Evolutionary conservation across 176 grass and related monocot genomes (phyloP), one percentile per base, ranked within the genome.

Genomic region (Elaeis guineensis): DNA sequence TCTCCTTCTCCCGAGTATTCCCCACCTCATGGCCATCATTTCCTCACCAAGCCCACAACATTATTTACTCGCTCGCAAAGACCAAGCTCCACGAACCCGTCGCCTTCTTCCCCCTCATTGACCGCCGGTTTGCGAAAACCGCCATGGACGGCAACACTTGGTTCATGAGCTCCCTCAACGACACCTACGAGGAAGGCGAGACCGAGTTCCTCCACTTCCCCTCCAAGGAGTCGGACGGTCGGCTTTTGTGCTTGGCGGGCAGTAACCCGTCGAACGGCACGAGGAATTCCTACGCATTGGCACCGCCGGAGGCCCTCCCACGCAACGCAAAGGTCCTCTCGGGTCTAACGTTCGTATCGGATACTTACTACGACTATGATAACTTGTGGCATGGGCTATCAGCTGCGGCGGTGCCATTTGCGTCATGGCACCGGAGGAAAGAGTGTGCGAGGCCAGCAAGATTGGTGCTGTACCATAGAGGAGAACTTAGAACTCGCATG

Each of bases 111-210:
- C 64, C 51, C 50, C 23, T 67, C 22, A 67, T 54, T 24, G 64
- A 67, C 64, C 64, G 54, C 23, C 64, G 64, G 1, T 19, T 67
- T 52, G 23, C 24, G 9, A 6, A 30, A 2, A 44, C 24, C 52
- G 23, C 65, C 17, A 55, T 39, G 65, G 65, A 20, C 3, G 64
- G 64, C 2, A 67, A 67, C 50, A 67, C 64, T 28, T 67, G 64
- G 64, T 67, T 67, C 50, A 67, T 67, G 64, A 67, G 64, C 64
- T 52, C 51, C 50, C 6, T 67, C 9, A 67, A 67, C 6, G 64
- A 67, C 50, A 67, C 64, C 5, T 19, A 19, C 17, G 64, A 67
- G 64, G 17, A 6, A 1, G 64, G 64, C 24, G 64, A 67, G 49
- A 17, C 64, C 4, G 50, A 67, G 21, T 19, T 54, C 64, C 64